These are phyloP conservation scores for Chlorella ohadii DNA, from an alignment of 139 green algal genomes.

Conservation along the genomic window DNA sequence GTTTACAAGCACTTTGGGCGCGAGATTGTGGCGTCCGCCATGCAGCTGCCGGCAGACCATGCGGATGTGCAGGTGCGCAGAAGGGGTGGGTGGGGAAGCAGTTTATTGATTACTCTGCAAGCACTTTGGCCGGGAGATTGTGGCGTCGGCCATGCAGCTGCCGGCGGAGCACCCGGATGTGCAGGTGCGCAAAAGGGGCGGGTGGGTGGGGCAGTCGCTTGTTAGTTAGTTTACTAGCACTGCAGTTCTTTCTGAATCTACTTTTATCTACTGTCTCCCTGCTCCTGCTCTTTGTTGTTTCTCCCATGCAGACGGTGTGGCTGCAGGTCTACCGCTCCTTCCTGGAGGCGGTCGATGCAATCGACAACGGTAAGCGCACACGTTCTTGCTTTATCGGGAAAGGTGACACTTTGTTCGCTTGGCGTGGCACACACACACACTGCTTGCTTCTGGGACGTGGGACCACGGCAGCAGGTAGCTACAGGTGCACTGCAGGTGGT, in stretches of 20 bases:
- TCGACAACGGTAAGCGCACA: constrained; percentile 5
- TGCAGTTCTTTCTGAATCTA: no score
- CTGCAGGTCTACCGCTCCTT: constrained; percentile 87
- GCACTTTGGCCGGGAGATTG: constrained; percentile 83
- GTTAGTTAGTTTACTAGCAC: no score
- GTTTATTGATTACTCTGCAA: constrained; percentile 67
- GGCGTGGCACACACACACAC: no score
- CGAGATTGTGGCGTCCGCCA: constrained; percentile 65
- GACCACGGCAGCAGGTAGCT: no score
- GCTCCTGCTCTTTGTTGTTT: no score
- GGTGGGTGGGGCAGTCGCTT: no score
- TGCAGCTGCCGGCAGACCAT: constrained; percentile 63
- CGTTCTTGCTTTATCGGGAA: no score
- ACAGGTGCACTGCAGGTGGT: no score
- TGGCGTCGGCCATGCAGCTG: constrained; percentile 60
- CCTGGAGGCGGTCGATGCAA: constrained; percentile 85
- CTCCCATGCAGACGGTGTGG: no score
- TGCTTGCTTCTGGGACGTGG: background rate
- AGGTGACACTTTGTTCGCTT: no score
- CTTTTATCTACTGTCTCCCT: no score
- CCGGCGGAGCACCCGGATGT: constrained; percentile 68
- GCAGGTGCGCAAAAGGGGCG: constrained; percentile 9
- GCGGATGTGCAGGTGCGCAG: constrained; percentile 61
- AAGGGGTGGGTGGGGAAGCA: no score
- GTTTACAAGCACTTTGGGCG: constrained; percentile 92